phyloP scores from a whole-genome alignment of 495 filamentous ascomycete genomes.

The Hypoxylon crocopeplum region DNA sequence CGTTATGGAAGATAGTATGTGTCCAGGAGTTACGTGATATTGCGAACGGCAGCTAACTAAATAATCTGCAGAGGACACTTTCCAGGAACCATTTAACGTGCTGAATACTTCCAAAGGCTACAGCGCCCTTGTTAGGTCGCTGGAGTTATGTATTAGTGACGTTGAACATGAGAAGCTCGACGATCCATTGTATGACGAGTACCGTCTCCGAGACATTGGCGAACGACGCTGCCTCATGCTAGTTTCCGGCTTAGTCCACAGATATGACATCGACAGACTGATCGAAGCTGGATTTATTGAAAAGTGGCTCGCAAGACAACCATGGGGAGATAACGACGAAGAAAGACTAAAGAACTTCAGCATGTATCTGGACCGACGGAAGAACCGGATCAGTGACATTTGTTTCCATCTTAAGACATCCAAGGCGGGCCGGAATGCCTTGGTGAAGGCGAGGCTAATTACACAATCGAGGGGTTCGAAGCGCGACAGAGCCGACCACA shows the following conservation, averaged over 20 bases:
- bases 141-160: slow-evolving; percentile 57
- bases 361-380: slow-evolving; percentile 48
- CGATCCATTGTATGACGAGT: slow-evolving; percentile 58
- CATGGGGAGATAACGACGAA: slow-evolving; percentile 56
- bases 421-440: slow-evolving; percentile 46
- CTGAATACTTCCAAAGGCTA: slow-evolving; percentile 54
- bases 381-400: slow-evolving; percentile 56
- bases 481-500: slow-evolving; percentile 34
- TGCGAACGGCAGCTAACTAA: slow-evolving; percentile 9
- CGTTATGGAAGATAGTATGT: slow-evolving; percentile 48
- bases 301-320: slow-evolving; percentile 63
- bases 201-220: slow-evolving; percentile 56
- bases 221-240: slow-evolving; percentile 60
- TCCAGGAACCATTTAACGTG: slow-evolving; percentile 30
- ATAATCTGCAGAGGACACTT: slow-evolving; percentile 20
- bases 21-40: neutral
- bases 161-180: slow-evolving; percentile 56
- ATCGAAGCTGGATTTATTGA: slow-evolving; percentile 59
- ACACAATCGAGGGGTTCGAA: slow-evolving; percentile 19
- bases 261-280: slow-evolving; percentile 49
- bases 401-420: slow-evolving; percentile 45
- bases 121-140: slow-evolving; percentile 57
- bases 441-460: slow-evolving; percentile 50
- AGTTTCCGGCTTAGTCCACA: slow-evolving; percentile 50
- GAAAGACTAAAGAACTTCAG: slow-evolving; percentile 54